phyloP scores from a whole-genome alignment of 306 rosid species.

The Luffa acutangula region DNA sequence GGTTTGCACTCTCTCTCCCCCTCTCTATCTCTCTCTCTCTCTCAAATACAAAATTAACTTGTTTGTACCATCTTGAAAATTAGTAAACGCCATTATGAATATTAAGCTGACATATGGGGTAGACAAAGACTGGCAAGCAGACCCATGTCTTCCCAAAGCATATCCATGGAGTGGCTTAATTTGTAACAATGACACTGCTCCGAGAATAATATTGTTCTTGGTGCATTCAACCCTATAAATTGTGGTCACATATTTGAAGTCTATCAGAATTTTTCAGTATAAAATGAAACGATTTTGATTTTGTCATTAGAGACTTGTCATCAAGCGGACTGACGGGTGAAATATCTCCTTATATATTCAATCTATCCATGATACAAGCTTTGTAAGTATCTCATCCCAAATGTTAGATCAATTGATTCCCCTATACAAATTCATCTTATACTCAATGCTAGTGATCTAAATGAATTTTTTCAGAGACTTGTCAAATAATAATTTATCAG shows the following conservation, averaged over 20 bases:
- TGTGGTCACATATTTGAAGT: neutral
- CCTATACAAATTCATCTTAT: neutral
- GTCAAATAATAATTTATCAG: constrained; percentile 35
- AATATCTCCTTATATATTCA: neutral
- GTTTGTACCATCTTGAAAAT: neutral
- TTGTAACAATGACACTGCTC: constrained; percentile 11
- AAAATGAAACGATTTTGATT: neutral
- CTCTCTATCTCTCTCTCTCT: neutral
- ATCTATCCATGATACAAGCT: neutral
- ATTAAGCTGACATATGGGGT: neutral
- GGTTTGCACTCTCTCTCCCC: neutral
- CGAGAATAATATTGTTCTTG: constrained; percentile 31
- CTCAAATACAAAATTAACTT: neutral
- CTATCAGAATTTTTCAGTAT: neutral
- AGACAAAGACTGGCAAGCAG: constrained; percentile 29
- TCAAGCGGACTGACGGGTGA: constrained; percentile 1
- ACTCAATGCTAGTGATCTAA: neutral
- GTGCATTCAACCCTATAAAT: neutral
- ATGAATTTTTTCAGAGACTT: constrained; percentile 26
- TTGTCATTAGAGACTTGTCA: neutral
- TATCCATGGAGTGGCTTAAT: constrained; percentile 23
- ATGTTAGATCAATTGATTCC: neutral
- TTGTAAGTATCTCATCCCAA: neutral
- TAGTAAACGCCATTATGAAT: neutral
- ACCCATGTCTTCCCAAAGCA: constrained; percentile 23